These are phyloP conservation scores for Globisporangium paroecandrum DNA, from an alignment of 352 stramenopile species.

Conservation along the genomic window DNA sequence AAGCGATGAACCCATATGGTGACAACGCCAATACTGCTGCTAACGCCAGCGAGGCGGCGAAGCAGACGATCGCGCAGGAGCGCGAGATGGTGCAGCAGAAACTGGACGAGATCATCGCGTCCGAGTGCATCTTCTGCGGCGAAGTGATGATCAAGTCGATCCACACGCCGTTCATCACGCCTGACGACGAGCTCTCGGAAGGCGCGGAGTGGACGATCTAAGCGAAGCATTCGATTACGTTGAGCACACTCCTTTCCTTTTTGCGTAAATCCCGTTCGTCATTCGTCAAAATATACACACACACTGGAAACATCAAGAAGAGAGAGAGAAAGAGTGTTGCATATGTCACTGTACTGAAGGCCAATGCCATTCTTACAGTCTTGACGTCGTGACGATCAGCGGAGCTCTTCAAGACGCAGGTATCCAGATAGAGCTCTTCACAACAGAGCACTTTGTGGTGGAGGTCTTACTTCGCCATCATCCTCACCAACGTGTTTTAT, in stretches of 20 bases:
- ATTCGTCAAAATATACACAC: not conserved
- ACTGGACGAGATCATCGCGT: constrained; percentile 92
- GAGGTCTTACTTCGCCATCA: not conserved
- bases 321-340: not conserved
- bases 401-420: not conserved
- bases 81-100: constrained; percentile 91
- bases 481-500: not conserved
- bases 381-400: too few species aligned
- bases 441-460: not conserved
- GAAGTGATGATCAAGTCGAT: constrained; percentile 96
- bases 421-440: not conserved
- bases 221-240: constrained; percentile 13
- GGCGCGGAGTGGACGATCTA: constrained; percentile 84
- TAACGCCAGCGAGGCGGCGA: constrained; percentile 53
- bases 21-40: constrained; percentile 36
- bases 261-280: not conserved
- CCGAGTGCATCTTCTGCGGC: constrained; percentile 93
- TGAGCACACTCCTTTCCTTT: not conserved
- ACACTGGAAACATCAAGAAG: not conserved
- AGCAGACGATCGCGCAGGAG: constrained; percentile 79
- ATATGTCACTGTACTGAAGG: too few species aligned
- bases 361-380: too few species aligned
- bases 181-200: constrained; percentile 80
- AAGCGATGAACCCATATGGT: constrained; percentile 49
- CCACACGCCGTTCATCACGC: constrained; percentile 88